phyloP scores from a whole-genome alignment of 2,329 filamentous ascomycete genomes.

The Fusarium falciforme region DNA sequence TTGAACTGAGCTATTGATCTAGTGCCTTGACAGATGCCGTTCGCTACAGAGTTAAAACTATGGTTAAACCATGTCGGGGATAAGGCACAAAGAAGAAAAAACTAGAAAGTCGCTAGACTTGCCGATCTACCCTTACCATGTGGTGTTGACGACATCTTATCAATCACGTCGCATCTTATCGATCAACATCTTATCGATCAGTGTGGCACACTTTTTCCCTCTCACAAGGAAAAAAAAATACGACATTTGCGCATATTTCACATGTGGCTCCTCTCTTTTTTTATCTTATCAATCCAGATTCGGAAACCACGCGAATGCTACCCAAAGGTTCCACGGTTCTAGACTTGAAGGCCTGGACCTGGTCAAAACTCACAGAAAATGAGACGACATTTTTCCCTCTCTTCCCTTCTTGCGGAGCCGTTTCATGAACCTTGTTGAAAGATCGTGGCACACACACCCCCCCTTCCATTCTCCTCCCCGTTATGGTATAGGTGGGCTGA shows the following conservation, averaged over 20 bases:
- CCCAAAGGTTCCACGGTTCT: conserved; percentile 12
- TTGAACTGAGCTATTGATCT: neutral
- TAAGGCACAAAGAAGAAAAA: neutral
- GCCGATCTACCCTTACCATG: neutral
- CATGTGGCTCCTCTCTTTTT: neutral
- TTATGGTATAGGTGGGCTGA: neutral
- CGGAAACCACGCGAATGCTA: neutral
- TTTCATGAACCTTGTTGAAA: conserved; percentile 5
- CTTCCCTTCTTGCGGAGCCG: neutral
- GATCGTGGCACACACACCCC: neutral
- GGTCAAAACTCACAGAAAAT: neutral
- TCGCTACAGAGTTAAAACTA: neutral
- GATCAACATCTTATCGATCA: conserved; percentile 29
- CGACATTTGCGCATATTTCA: neutral
- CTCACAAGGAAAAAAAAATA: neutral
- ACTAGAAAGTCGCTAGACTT: neutral
- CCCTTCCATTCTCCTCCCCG: neutral
- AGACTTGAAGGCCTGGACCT: neutral
- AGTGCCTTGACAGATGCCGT: neutral
- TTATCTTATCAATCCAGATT: conserved; percentile 17
- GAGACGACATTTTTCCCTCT: neutral
- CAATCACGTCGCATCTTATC: conserved; percentile 29
- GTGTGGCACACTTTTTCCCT: neutral
- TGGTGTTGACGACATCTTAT: conserved; percentile 19
- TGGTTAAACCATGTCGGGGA: neutral